Percentiles rank a stretch among this genome's conserved stretches.
Conservation (phyloP, 768 basidiomycete species). For the Tulasnella sp. region DNA sequence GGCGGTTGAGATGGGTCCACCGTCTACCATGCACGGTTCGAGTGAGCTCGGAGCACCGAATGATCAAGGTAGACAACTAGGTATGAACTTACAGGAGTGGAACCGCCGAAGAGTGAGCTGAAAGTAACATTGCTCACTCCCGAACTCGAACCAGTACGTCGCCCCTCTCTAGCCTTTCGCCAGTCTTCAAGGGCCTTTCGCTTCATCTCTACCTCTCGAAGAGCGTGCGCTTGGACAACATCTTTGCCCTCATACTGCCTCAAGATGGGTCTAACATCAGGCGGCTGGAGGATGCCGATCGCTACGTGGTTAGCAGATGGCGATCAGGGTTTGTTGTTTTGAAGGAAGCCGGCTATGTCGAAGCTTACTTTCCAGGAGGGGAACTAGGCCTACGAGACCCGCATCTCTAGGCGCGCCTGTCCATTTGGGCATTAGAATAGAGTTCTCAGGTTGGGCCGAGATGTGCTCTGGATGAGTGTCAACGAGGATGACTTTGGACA, state of each 20-base stretch:
- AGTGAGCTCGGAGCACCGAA: neutral
- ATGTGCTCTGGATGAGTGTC: slow-evolving; percentile 77
- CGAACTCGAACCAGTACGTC: slow-evolving; percentile 15
- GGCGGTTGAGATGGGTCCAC: slow-evolving; percentile 3
- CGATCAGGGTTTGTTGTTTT: slow-evolving; percentile 3
- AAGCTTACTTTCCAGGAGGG: slow-evolving; percentile 80
- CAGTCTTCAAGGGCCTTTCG: slow-evolving; percentile 69
- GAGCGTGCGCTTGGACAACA: slow-evolving; percentile 79
- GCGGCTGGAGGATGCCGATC: slow-evolving; percentile 79
- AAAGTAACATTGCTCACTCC: slow-evolving; percentile 36
- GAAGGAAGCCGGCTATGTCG: neutral
- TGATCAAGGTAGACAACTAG: neutral
- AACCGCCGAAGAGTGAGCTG: slow-evolving; percentile 34
- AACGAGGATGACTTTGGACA: slow-evolving; percentile 77
- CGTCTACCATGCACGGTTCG: neutral
- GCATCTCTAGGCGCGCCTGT: slow-evolving; percentile 61
- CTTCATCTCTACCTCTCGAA: slow-evolving; percentile 77
- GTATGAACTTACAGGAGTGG: slow-evolving; percentile 3
- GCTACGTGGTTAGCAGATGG: slow-evolving; percentile 37
- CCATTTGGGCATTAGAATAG: slow-evolving; percentile 78
- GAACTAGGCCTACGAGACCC: slow-evolving; percentile 84
- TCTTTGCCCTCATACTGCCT: slow-evolving; percentile 78
- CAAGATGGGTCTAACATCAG: slow-evolving; percentile 81
- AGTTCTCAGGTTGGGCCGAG: slow-evolving; percentile 75
- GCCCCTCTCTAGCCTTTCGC: slow-evolving; percentile 37